These are phyloP conservation scores for Trichoderma aggressivum DNA, from an alignment of 2,329 filamentous ascomycete genomes.

Conservation along the genomic window DNA sequence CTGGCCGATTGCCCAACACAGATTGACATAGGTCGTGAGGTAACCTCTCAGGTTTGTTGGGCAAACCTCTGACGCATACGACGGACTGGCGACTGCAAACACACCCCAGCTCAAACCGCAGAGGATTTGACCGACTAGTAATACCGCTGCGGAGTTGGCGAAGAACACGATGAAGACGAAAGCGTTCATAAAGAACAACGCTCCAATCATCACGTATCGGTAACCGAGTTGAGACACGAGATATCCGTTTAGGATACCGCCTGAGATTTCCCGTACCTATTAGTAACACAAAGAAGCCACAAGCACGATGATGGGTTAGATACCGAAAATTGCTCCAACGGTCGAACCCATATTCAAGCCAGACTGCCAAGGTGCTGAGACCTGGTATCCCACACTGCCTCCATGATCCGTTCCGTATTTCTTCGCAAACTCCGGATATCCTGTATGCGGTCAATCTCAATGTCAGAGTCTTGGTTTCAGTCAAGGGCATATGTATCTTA, in stretches of 20 bases:
- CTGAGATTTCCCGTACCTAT: conserved; percentile 27
- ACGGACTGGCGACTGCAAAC: conserved; percentile 44
- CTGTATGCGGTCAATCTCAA: neutral
- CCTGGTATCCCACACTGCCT: conserved; percentile 28
- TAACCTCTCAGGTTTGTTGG: conserved; percentile 41
- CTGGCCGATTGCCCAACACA: conserved; percentile 47
- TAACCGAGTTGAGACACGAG: conserved; percentile 35
- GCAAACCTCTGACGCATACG: conserved; percentile 45
- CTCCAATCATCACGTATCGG: conserved; percentile 40
- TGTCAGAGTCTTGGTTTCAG: neutral
- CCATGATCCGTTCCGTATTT: conserved; percentile 17
- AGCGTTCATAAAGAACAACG: conserved; percentile 28
- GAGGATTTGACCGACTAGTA: conserved; percentile 43
- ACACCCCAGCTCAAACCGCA: conserved; percentile 46
- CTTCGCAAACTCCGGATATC: conserved; percentile 26
- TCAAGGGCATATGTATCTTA: neutral
- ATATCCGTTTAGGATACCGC: conserved; percentile 13
- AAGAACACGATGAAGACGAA: conserved; percentile 50
- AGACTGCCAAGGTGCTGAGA: conserved; percentile 50
- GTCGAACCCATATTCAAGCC: conserved; percentile 43
- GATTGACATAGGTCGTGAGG: conserved; percentile 44
- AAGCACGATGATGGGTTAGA: conserved; percentile 13
- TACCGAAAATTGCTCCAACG: conserved; percentile 47
- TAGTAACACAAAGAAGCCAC: neutral
- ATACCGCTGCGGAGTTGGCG: conserved; percentile 34